These are phyloP conservation scores for Xylaria hypoxylon DNA, from an alignment of 2,329 filamentous ascomycete species.

Conservation along the genomic window DNA sequence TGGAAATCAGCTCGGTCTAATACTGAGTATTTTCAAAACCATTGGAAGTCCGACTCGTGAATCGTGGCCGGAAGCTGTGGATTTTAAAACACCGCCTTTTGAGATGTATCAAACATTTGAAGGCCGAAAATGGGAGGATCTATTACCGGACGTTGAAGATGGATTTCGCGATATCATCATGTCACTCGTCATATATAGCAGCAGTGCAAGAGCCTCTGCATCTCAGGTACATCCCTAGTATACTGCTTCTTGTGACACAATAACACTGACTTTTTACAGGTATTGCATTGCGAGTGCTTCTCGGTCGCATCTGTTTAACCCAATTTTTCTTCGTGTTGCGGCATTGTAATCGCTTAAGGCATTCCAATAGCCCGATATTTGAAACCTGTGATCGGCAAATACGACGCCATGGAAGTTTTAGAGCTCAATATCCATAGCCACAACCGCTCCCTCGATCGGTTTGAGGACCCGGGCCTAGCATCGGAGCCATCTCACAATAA, in stretches of 20 bases:
- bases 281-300: constrained; percentile 30
- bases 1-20: constrained; percentile 90
- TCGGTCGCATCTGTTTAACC: neutral
- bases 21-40: constrained; percentile 91
- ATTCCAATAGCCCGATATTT: neutral
- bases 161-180: constrained; percentile 74
- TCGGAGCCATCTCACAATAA: too few species aligned
- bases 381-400: neutral
- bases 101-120: constrained; percentile 87
- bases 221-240: constrained; percentile 58
- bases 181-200: constrained; percentile 79
- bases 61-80: constrained; percentile 82
- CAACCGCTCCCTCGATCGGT: neutral
- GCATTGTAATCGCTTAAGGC: neutral
- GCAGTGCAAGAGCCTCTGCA: constrained; percentile 73
- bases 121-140: constrained; percentile 72
- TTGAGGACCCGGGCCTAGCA: neutral
- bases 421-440: neutral
- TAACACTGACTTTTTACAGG: constrained; percentile 22
- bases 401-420: neutral
- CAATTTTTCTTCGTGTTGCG: neutral
- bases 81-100: constrained; percentile 82
- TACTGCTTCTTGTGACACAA: neutral
- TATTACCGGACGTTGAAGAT: constrained; percentile 72
- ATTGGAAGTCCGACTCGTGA: constrained; percentile 85